Evolutionary conservation across 23 red algal species (phyloP), one percentile per base, ranked within the genome.

Genomic region (Gracilaria vermiculophylla): DNA sequence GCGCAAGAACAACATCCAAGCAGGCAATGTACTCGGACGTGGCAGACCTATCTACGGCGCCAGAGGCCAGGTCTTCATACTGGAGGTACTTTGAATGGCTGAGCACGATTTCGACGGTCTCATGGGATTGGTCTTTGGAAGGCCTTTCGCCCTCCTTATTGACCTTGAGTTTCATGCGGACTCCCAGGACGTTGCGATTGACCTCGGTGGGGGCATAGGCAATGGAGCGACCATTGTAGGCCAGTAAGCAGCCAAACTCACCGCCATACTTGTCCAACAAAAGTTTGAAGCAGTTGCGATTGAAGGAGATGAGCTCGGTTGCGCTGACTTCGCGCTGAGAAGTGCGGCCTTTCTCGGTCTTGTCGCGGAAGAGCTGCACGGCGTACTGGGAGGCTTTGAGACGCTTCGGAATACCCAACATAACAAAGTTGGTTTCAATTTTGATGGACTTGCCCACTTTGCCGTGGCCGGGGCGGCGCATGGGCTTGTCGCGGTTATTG

Each of bases 171-270:
- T 31, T 39, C 45, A 49, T 64, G 13, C 55, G 53, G 37, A 39
- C 25, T 64, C 48, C 84, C 9, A 77, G 53, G 50, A 33, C 54
- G 11, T 69, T 20, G 0, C 75, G 62, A 31, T 80, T 70, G 32
- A 81, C 42, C 42, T 81, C 62, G 6, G 75, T 74, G 3, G 80
- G 57, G 2, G 87, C 87, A 58, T 91, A 91, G 20, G 87, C 87
- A 39, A 91, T 91, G 16, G 74, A 81, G 16, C 87, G 73, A 24
- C 87, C 87, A 57, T 91, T 58, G 40, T 80, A 91, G 23, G 87
- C 87, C 3, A 91, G 57, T 28, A 19, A 12, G 17, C 44, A 36
- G 21, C 60, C 87, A 49, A 81, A 78, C 19, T 91, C 87, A 21
- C n/a, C 43, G 15, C 45, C 64, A 21, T 76, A 67, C 15, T 47